Percentiles rank a stretch among this genome's conserved stretches.
phyloP scores from a whole-genome alignment of 1,284 basidiomycete genomes.

The Ceratobasidium sp. region DNA sequence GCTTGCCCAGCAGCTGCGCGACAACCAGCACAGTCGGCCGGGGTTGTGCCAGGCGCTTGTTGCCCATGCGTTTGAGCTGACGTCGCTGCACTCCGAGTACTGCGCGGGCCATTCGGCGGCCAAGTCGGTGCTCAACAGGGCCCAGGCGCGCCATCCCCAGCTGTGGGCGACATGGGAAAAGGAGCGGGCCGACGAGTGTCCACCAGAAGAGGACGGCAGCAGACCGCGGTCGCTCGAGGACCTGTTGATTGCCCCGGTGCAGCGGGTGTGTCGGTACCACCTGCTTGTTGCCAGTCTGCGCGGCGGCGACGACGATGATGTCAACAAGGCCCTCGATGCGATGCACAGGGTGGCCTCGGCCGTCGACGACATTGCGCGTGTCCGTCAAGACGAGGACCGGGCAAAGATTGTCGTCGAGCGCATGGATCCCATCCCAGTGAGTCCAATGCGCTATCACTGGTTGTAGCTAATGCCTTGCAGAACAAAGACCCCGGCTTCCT shows the following conservation, averaged over 20 bases:
- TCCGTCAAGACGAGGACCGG: constrained; percentile 68
- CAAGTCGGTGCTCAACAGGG: constrained; percentile 26
- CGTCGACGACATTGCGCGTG: constrained; percentile 59
- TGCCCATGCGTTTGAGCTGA: constrained; percentile 42
- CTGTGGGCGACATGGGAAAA: constrained; percentile 13
- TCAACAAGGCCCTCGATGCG: constrained; percentile 47
- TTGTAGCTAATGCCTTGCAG: constrained; percentile 47
- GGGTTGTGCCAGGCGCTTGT: constrained; percentile 37
- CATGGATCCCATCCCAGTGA: constrained; percentile 54
- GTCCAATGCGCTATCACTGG: constrained; percentile 41
- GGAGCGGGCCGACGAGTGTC: not conserved
- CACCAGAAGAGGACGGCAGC: constrained; percentile 8
- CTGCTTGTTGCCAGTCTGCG: constrained; percentile 81
- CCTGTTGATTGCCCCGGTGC: constrained; percentile 88
- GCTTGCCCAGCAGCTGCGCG: constrained; percentile 45
- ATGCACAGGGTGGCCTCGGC: constrained; percentile 66
- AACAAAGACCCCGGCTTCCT: constrained; percentile 59
- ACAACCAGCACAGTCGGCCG: constrained; percentile 24
- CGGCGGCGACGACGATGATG: constrained; percentile 47
- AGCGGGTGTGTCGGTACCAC: constrained; percentile 90
- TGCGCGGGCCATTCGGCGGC: constrained; percentile 21
- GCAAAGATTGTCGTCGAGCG: constrained; percentile 73
- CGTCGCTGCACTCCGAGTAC: constrained; percentile 41
- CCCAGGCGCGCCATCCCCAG: constrained; percentile 14
- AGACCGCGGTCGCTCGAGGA: constrained; percentile 67